Evolutionary conservation across 148 eudicot genomes (phyloP).

Genomic region (Chenopodium suecicum): DNA sequence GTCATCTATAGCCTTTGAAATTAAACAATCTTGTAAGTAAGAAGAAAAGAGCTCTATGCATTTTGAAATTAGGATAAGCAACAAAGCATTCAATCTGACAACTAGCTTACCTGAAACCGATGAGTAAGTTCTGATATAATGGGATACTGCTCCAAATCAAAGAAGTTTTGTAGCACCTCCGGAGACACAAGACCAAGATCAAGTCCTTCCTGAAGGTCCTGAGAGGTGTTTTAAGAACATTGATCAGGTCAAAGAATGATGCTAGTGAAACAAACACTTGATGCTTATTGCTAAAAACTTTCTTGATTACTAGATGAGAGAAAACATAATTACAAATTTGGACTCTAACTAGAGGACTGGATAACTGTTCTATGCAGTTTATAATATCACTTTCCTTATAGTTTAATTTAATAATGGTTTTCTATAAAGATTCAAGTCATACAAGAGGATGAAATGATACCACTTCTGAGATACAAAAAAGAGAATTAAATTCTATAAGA

Average conservation of each 20-base stretch:
- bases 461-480: too few relatives aligned
- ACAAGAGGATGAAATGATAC: too few relatives aligned
- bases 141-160: conserved; percentile 94
- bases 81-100: conserved; percentile 1
- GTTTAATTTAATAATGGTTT: too few relatives aligned
- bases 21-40: not conserved
- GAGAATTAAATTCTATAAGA: too few relatives aligned
- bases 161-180: conserved; percentile 91
- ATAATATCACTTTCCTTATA: too few relatives aligned
- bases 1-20: not conserved
- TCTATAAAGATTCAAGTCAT: too few relatives aligned
- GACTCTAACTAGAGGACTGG: too few relatives aligned
- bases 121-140: conserved; percentile 76
- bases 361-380: too few relatives aligned
- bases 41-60: not conserved
- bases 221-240: conserved; percentile 23
- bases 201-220: conserved; percentile 93
- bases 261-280: not conserved
- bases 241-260: conserved; percentile 10
- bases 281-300: not conserved
- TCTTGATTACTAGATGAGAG: not conserved
- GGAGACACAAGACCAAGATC: conserved; percentile 99
- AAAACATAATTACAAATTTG: not conserved
- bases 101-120: conserved; percentile 69
- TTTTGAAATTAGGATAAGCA: not conserved